A percentile compares a stretch with the other conserved stretches of the same genome.
Conservation (phyloP, 1,139 yeast genomes). For the Zygoascus meyerae region DNA sequence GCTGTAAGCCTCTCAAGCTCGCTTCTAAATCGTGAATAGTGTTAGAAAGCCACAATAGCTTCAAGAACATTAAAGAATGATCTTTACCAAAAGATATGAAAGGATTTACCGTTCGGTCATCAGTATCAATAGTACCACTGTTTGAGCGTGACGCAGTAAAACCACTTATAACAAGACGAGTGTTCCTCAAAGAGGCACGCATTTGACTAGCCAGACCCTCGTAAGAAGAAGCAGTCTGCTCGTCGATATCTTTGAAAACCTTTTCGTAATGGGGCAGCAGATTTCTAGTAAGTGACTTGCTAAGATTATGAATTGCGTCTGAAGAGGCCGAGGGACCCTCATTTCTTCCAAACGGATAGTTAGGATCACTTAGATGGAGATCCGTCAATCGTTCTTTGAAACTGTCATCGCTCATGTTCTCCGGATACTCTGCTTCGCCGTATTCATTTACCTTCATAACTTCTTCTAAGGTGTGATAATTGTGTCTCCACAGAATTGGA, state of each 20-base stretch:
- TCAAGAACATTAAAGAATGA: background rate
- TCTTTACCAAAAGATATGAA: background rate
- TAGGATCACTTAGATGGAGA: background rate
- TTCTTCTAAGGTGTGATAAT: conserved; percentile 12
- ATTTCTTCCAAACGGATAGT: background rate
- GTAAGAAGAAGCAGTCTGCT: background rate
- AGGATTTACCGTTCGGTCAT: background rate
- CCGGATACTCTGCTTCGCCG: conserved; percentile 10
- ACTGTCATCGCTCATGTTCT: conserved; percentile 5
- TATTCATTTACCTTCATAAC: conserved; percentile 10
- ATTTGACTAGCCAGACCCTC: conserved; percentile 3
- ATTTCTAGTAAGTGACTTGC: conserved; percentile 1
- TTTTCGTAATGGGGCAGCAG: conserved; percentile 9
- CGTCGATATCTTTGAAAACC: conserved; percentile 4
- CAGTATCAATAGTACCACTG: no score
- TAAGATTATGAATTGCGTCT: background rate
- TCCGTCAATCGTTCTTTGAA: background rate
- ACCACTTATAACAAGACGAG: no score
- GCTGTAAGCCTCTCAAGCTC: conserved; percentile 51
- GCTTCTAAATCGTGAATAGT: conserved; percentile 64
- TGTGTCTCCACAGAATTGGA: conserved; percentile 54
- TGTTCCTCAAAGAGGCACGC: background rate
- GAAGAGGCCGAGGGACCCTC: background rate
- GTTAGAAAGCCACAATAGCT: conserved; percentile 41
- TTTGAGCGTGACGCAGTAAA: no score